A percentile compares a stretch with the other conserved stretches of the same genome.
Conservation (phyloP, 2,329 filamentous ascomycete genomes). For the Aciculosporium take region DNA sequence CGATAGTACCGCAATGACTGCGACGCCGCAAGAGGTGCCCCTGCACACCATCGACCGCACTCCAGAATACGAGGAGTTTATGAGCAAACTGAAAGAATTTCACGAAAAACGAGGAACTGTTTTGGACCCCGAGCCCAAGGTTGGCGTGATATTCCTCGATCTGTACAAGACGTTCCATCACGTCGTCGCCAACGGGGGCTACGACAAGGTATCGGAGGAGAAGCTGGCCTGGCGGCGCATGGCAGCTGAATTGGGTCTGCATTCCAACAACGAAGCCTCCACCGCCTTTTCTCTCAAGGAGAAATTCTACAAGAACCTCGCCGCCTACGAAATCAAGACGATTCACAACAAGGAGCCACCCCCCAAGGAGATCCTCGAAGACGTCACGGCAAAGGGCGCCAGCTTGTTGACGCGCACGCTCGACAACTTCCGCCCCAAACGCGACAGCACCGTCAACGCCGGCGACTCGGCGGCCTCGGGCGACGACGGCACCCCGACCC, state of each 20-base stretch:
- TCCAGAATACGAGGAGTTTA: conserved; percentile 65
- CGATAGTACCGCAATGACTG: conserved; percentile 9
- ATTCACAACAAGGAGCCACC: conserved; percentile 69
- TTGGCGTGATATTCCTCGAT: conserved; percentile 63
- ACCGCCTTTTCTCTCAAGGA: conserved; percentile 77
- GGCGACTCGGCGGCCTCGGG: conserved; percentile 45
- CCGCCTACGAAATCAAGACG: conserved; percentile 72
- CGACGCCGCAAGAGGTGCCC: conserved; percentile 21
- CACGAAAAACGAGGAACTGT: conserved; percentile 66
- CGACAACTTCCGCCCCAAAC: conserved; percentile 52
- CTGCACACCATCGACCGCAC: conserved; percentile 41
- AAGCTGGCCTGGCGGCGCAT: conserved; percentile 78
- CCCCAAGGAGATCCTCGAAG: conserved; percentile 76
- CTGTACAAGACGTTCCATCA: conserved; percentile 65
- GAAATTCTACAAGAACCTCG: conserved; percentile 79
- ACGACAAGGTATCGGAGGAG: conserved; percentile 70
- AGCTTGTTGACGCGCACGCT: conserved; percentile 63
- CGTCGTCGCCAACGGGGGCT: conserved; percentile 65
- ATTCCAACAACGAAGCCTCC: conserved; percentile 62
- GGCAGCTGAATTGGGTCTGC: conserved; percentile 61
- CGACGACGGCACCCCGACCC: conserved; percentile 43
- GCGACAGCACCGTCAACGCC: conserved; percentile 33
- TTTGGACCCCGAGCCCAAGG: conserved; percentile 69
- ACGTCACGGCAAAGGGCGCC: conserved; percentile 74
- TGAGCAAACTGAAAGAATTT: conserved; percentile 56